Percentiles rank a stretch among this genome's conserved stretches.
Evolutionary conservation across 169 alveolate genomes (phyloP).

Genomic region (Cryptosporidium sp.): DNA sequence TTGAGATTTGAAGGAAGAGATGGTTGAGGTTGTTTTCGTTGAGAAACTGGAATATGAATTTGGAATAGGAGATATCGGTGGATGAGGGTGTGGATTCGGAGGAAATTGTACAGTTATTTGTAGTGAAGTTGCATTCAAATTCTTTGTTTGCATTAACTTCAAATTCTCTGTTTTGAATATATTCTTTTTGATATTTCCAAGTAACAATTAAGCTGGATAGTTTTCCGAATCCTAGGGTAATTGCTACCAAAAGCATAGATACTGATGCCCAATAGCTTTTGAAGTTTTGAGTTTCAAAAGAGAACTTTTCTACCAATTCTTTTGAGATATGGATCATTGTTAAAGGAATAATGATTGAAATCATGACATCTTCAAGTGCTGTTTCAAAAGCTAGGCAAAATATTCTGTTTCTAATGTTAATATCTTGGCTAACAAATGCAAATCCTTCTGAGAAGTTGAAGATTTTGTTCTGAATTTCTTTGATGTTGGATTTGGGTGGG

Average conservation of each 20-base stretch:
- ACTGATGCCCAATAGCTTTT: conserved; percentile 4
- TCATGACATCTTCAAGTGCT: conserved; percentile 79
- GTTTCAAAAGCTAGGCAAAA: conserved; percentile 78
- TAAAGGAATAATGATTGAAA: conserved; percentile 78
- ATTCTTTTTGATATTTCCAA: conserved; percentile 23
- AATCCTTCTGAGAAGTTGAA: neutral
- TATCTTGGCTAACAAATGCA: neutral
- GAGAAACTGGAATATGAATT: neutral
- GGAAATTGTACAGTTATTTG: neutral
- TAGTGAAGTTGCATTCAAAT: conserved; percentile 10
- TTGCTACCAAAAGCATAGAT: conserved; percentile 14
- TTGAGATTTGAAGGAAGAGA: neutral
- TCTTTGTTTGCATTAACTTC: conserved; percentile 4
- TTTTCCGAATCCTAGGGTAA: conserved; percentile 54
- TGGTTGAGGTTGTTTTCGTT: neutral
- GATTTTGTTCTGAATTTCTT: conserved; percentile 5
- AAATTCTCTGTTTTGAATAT: neutral
- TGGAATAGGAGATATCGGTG: conserved; percentile 4
- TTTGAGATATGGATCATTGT: conserved; percentile 14
- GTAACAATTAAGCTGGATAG: conserved; percentile 39
- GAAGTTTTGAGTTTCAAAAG: neutral
- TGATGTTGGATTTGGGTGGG: neutral
- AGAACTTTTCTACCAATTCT: neutral
- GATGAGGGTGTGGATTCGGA: conserved; percentile 9
- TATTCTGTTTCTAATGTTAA: conserved; percentile 29